Base-by-base conservation (phyloP, 2,329 filamentous ascomycete species). In the Nothomitra cinnamomea region DNA sequence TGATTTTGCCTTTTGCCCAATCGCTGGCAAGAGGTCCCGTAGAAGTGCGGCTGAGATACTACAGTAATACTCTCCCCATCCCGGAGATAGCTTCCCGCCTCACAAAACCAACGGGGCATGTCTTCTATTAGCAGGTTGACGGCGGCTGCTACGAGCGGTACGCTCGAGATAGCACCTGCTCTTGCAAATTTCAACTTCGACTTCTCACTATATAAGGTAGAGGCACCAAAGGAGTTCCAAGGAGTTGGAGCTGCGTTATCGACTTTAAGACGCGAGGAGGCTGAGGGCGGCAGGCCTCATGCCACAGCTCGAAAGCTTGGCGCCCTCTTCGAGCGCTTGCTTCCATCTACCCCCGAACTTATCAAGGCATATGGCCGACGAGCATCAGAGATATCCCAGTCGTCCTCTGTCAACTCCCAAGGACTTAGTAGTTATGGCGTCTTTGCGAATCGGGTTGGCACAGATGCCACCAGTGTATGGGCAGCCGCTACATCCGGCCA, bases 131-230 rank as follows among this genome's bases (percentile, higher is more conserved):
- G n/a, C n/a, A n/a, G n/a, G n/a, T n/a, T n/a, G n/a, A n/a, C n/a
- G n/a, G n/a, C n/a, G n/a, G n/a, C n/a, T n/a, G n/a, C n/a, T n/a
- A n/a, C n/a, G n/a, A n/a, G n/a, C n/a, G n/a, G n/a, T n/a, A n/a
- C n/a, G n/a, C n/a, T n/a, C n/a, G n/a, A n/a, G n/a, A n/a, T n/a
- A n/a, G n/a, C n/a, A n/a, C n/a, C n/a, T n/a, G n/a, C n/a, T n/a
- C n/a, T n/a, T n/a, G n/a, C n/a, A 38, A 58, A 58, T 40, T 13
- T 70, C 55, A 71, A 73, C 53, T 65, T 71, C 54, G 69, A 73
- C 52, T 72, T 73, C 54, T 61, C 66, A 0, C 55, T 73, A 0
- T 53, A 68, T 40, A 71, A 70, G 54, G 52, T 63, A 1, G 66
- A 71, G 53, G 66, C 69, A 0, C 69, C 70, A 0, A 51, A 51